phyloP scores from a whole-genome alignment of 116 monocot genomes.

The Thalassia testudinum region DNA sequence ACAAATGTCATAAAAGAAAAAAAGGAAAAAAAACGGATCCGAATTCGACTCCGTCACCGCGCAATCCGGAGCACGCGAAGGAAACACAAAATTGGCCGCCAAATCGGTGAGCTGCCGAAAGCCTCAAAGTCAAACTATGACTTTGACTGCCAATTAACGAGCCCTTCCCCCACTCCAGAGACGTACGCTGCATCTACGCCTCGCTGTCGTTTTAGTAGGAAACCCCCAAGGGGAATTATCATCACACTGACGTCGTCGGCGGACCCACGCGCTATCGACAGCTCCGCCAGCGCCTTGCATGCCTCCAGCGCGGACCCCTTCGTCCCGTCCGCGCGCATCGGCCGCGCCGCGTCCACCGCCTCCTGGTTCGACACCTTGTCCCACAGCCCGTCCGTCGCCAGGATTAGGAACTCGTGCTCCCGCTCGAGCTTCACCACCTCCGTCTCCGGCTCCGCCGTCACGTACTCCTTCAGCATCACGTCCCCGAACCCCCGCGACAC shows the following conservation, averaged over 20 bases:
- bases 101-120: too few relatives aligned
- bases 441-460: conserved; percentile 75
- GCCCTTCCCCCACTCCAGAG: too few relatives aligned
- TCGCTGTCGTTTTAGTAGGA: too few relatives aligned
- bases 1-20: too few relatives aligned
- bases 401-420: conserved; percentile 74
- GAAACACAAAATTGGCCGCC: too few relatives aligned
- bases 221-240: conserved; percentile 24
- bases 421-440: conserved; percentile 31
- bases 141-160: too few relatives aligned
- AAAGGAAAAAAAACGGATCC: too few relatives aligned
- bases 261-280: conserved; percentile 34
- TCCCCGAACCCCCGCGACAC: conserved; percentile 92
- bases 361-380: conserved; percentile 78
- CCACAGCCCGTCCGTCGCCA: conserved; percentile 96
- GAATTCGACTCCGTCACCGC: too few relatives aligned
- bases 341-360: conserved; percentile 36
- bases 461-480: conserved; percentile 72
- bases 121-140: too few relatives aligned
- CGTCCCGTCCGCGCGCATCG: conserved; percentile 11
- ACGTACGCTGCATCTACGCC: too few relatives aligned
- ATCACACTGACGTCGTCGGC: conserved; percentile 55
- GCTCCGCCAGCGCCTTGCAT: conserved; percentile 40
- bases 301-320: conserved; percentile 16
- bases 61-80: too few relatives aligned